Percentiles rank a stretch among this genome's conserved stretches.
These are phyloP conservation scores for Phytophthora chlamydospora DNA, from an alignment of 352 stramenopile species.

Conservation along the genomic window DNA sequence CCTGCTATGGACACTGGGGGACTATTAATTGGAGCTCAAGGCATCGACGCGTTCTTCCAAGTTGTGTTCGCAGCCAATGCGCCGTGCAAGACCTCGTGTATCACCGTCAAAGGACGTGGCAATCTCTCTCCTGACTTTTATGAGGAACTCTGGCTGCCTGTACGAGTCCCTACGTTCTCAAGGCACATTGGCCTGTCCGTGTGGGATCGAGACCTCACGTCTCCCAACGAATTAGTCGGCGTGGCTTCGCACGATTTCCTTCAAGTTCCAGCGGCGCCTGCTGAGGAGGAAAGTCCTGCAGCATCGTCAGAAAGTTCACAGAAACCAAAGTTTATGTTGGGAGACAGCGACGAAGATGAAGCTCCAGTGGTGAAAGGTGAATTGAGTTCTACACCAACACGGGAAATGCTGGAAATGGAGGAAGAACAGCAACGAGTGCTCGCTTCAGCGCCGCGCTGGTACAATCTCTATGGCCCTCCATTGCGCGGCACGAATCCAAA, in stretches of 20 bases:
- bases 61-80: slow-evolving; percentile 68
- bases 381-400: slow-evolving; percentile 1
- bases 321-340: slow-evolving; percentile 12
- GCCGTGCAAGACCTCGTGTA: slow-evolving; percentile 51
- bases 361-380: neutral
- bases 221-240: slow-evolving; percentile 76
- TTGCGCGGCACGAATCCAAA: slow-evolving; percentile 61
- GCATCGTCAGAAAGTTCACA: slow-evolving; percentile 5
- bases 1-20: slow-evolving; percentile 74
- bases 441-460: slow-evolving; percentile 56
- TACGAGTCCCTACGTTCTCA: slow-evolving; percentile 76
- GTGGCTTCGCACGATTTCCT: slow-evolving; percentile 77
- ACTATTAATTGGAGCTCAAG: slow-evolving; percentile 40
- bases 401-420: slow-evolving; percentile 20
- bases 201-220: slow-evolving; percentile 80
- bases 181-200: slow-evolving; percentile 76
- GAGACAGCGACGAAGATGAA: slow-evolving; percentile 15
- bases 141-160: slow-evolving; percentile 89
- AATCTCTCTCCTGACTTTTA: slow-evolving; percentile 67
- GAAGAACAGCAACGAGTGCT: slow-evolving; percentile 16
- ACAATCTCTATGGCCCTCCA: slow-evolving; percentile 89
- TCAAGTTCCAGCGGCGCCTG: slow-evolving; percentile 38
- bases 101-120: slow-evolving; percentile 64
- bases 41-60: slow-evolving; percentile 87
- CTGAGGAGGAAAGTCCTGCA: neutral